Conservation (phyloP, 108 stramenopile genomes). For the Stephanodiscus triporus region DNA sequence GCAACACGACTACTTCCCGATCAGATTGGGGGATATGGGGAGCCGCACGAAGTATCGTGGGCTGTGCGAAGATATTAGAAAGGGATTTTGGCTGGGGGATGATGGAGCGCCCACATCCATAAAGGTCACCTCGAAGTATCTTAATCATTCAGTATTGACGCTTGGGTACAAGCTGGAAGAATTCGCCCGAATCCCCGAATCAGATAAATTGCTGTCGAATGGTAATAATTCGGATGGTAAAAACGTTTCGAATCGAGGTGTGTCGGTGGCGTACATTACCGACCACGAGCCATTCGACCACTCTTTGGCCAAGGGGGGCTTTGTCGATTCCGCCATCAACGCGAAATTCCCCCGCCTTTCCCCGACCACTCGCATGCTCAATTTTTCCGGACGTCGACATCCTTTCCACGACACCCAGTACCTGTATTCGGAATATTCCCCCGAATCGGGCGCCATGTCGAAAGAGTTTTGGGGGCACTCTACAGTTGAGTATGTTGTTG, state of each 20-base stretch:
- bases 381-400: conserved; percentile 41
- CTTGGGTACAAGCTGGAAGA: conserved; percentile 47
- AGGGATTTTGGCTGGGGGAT: conserved; percentile 32
- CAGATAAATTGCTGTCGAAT: neutral
- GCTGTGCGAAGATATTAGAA: conserved; percentile 27
- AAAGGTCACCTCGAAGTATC: conserved; percentile 44
- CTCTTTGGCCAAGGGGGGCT: conserved; percentile 31
- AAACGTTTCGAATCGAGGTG: conserved; percentile 18
- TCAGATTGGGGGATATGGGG: conserved; percentile 33
- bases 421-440: conserved; percentile 25
- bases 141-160: conserved; percentile 43
- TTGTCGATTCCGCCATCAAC: neutral
- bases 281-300: conserved; percentile 49
- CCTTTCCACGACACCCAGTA: conserved; percentile 46
- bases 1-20: conserved; percentile 50
- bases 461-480: conserved; percentile 47
- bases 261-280: conserved; percentile 46
- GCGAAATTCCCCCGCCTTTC: conserved; percentile 3
- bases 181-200: conserved; percentile 16
- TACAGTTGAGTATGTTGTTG: conserved; percentile 52
- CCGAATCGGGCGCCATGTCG: conserved; percentile 9
- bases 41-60: conserved; percentile 36
- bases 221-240: neutral
- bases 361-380: conserved; percentile 41
- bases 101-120: conserved; percentile 27